A percentile compares a stretch with the other conserved stretches of the same genome.
Evolutionary conservation across 2,329 filamentous ascomycete genomes (phyloP).

Genomic region (Laburnicola sp.): DNA sequence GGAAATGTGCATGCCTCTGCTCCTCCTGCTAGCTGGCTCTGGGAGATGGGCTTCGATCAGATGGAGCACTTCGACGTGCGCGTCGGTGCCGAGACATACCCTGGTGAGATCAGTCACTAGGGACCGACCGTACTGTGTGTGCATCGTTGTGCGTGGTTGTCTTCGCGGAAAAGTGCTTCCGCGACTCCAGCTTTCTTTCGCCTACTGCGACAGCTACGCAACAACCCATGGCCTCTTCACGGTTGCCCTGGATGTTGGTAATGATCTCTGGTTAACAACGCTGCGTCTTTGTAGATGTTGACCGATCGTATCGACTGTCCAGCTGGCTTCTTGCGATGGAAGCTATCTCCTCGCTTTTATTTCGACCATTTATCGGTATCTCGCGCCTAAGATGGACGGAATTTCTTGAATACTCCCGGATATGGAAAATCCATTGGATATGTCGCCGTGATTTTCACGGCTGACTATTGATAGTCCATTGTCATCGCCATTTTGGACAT

Average conservation of each 20-base stretch:
- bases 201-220: background rate
- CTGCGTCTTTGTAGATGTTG: background rate
- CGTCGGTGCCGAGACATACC: slow-evolving; percentile 21
- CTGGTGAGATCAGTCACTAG: background rate
- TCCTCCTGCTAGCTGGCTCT: slow-evolving; percentile 22
- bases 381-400: no score
- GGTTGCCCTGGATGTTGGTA: background rate
- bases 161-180: background rate
- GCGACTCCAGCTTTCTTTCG: background rate
- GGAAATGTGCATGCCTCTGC: background rate
- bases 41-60: slow-evolving; percentile 21
- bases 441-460: no score
- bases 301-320: background rate
- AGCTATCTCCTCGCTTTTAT: background rate
- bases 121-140: background rate
- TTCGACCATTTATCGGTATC: no score
- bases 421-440: no score
- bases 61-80: slow-evolving; percentile 37
- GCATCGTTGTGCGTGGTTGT: background rate
- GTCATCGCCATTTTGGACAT: no score
- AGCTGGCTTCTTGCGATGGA: background rate
- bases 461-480: no score
- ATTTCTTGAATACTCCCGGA: no score
- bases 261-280: background rate
- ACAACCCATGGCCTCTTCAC: background rate